Conservation (phyloP, 768 basidiomycete species). For the Boletus patriciae region DNA sequence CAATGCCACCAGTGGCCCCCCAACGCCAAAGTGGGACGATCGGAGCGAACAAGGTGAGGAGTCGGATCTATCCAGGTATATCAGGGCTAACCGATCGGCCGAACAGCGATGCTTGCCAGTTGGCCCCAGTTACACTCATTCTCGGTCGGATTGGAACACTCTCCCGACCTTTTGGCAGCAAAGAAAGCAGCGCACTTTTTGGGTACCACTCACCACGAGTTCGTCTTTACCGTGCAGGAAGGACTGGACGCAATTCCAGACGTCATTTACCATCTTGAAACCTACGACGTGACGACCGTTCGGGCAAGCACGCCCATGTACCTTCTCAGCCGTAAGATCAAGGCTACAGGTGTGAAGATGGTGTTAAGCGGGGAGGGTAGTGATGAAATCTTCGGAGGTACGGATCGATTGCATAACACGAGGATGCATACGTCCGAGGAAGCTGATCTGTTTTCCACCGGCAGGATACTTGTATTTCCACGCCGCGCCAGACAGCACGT, state of each 20-base stretch:
- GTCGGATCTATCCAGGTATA: slow-evolving; percentile 4
- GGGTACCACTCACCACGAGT: slow-evolving; percentile 96
- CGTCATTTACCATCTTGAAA: slow-evolving; percentile 97
- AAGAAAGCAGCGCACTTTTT: slow-evolving; percentile 90
- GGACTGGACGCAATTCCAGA: slow-evolving; percentile 96
- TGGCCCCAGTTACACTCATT: slow-evolving; percentile 99
- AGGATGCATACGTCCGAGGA: background rate
- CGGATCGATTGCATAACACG: slow-evolving; percentile 11
- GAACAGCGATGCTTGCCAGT: slow-evolving; percentile 66
- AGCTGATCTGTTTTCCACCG: slow-evolving; percentile 5
- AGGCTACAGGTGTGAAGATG: slow-evolving; percentile 99
- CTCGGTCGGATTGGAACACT: slow-evolving; percentile 91
- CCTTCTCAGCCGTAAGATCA: slow-evolving; percentile 95
- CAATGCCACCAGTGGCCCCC: slow-evolving; percentile 54
- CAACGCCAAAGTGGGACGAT: slow-evolving; percentile 48
- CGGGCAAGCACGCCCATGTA: slow-evolving; percentile 99
- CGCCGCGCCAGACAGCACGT: slow-evolving; percentile 82
- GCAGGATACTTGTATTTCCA: slow-evolving; percentile 99
- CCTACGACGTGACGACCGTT: slow-evolving; percentile 98
- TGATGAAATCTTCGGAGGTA: slow-evolving; percentile 96
- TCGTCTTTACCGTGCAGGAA: slow-evolving; percentile 97
- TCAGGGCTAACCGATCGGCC: slow-evolving; percentile 4
- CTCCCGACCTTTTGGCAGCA: slow-evolving; percentile 93
- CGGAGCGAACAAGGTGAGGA: slow-evolving; percentile 56
- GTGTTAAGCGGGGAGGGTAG: slow-evolving; percentile 96